These are phyloP conservation scores for Diaporthe helianthi DNA, from an alignment of 2,329 filamentous ascomycete species.

Conservation along the genomic window DNA sequence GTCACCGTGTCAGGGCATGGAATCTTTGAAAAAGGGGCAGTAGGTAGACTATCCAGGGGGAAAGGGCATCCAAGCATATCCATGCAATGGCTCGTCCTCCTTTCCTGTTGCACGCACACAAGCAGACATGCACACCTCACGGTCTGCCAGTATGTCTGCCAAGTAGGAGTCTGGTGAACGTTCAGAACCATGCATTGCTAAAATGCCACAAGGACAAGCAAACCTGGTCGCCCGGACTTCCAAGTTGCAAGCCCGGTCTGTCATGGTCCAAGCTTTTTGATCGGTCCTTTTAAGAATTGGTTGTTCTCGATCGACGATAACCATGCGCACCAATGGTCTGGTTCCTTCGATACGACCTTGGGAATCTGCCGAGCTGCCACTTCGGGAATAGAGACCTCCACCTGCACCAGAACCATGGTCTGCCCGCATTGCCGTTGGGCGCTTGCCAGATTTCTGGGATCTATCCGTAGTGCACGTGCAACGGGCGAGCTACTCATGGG, in stretches of 20 bases:
- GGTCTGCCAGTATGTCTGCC: too few species aligned
- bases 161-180: neutral
- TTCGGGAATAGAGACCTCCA: constrained; percentile 20
- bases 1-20: constrained; percentile 7
- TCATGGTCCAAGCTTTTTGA: neutral
- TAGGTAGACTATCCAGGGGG: constrained; percentile 5
- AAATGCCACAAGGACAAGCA: neutral
- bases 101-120: neutral
- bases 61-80: too few species aligned
- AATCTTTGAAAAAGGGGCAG: constrained; percentile 4
- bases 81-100: neutral
- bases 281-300: constrained; percentile 7
- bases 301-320: neutral
- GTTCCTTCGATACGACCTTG: constrained; percentile 3
- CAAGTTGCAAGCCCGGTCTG: neutral
- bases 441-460: constrained; percentile 2
- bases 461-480: too few species aligned
- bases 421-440: neutral
- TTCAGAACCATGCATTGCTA: constrained; percentile 2
- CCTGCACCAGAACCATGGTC: neutral
- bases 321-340: constrained; percentile 24
- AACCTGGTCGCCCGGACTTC: neutral
- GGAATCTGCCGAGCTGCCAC: constrained; percentile 12
- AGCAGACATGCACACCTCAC: too few species aligned
- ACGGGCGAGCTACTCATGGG: neutral